Conservation (phyloP, 331 rosid genomes). For the Phaseolus coccineus region DNA sequence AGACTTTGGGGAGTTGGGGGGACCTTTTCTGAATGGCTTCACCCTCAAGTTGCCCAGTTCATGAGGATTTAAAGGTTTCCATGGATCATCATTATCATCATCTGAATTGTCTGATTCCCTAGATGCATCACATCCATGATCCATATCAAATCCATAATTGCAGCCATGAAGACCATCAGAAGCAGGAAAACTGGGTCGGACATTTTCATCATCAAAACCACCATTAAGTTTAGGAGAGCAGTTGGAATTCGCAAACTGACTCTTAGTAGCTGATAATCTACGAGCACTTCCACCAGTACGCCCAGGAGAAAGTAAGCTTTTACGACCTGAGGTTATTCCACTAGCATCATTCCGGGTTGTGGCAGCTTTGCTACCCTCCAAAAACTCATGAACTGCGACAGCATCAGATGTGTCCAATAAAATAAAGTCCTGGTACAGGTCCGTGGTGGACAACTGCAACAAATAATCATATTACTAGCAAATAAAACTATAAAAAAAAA, state of each 20-base stretch:
- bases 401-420: constrained; percentile 86
- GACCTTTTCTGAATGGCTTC: constrained; percentile 93
- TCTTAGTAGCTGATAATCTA: constrained; percentile 62
- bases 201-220: constrained; percentile 52
- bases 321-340: constrained; percentile 59
- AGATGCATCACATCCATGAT: constrained; percentile 62
- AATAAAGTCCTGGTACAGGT: constrained; percentile 78
- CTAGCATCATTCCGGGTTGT: constrained; percentile 55
- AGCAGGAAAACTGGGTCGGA: constrained; percentile 55
- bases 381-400: constrained; percentile 68
- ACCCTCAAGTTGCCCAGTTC: constrained; percentile 81
- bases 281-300: constrained; percentile 69
- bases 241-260: constrained; percentile 55
- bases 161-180: constrained; percentile 51
- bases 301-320: constrained; percentile 68
- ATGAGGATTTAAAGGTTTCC: constrained; percentile 98
- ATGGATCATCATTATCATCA: constrained; percentile 70
- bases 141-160: constrained; percentile 57
- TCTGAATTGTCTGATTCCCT: constrained; percentile 64
- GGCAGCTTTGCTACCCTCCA: constrained; percentile 56
- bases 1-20: not conserved
- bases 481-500: constrained; percentile 31
- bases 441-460: constrained; percentile 84
- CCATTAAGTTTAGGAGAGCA: constrained; percentile 55
- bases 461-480: constrained; percentile 23